These are phyloP conservation scores for Arabis hirsuta DNA, from an alignment of 345 rosid genomes.

Conservation along the genomic window DNA sequence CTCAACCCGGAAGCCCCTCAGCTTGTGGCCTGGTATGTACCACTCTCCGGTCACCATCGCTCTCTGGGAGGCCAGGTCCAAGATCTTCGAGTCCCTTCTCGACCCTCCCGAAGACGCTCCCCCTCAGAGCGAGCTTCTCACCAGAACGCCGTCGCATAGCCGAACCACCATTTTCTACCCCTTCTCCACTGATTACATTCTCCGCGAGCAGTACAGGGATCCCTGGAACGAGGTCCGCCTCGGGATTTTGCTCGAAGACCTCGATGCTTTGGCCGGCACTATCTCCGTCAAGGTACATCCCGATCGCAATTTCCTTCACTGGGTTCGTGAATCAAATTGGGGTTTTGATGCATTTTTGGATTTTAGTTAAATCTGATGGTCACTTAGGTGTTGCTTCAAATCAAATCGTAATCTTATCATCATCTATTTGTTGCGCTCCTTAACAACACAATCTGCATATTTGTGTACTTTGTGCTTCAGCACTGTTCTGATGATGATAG, in stretches of 20 bases:
- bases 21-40: constrained; percentile 92
- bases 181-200: constrained; percentile 67
- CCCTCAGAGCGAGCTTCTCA: constrained; percentile 71
- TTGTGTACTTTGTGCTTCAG: constrained; percentile 44
- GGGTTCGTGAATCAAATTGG: neutral
- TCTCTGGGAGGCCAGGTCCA: constrained; percentile 82
- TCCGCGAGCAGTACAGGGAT: constrained; percentile 85
- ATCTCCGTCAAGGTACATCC: constrained; percentile 77
- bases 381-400: neutral
- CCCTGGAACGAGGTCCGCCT: constrained; percentile 93
- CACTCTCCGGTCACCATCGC: constrained; percentile 81
- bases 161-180: constrained; percentile 67
- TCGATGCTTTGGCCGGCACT: constrained; percentile 90
- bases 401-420: constrained; percentile 2
- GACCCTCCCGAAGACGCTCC: constrained; percentile 89
- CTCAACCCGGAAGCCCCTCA: constrained; percentile 64
- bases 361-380: neutral
- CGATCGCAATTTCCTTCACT: neutral
- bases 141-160: constrained; percentile 66
- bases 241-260: constrained; percentile 88
- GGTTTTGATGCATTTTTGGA: neutral
- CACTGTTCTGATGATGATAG: constrained; percentile 78
- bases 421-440: neutral
- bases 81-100: constrained; percentile 68
- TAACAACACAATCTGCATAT: neutral